Evolutionary conservation across 768 basidiomycete species (phyloP), one percentile per base, ranked within the genome.

Genomic region (Strobilomyces echinocephalus): DNA sequence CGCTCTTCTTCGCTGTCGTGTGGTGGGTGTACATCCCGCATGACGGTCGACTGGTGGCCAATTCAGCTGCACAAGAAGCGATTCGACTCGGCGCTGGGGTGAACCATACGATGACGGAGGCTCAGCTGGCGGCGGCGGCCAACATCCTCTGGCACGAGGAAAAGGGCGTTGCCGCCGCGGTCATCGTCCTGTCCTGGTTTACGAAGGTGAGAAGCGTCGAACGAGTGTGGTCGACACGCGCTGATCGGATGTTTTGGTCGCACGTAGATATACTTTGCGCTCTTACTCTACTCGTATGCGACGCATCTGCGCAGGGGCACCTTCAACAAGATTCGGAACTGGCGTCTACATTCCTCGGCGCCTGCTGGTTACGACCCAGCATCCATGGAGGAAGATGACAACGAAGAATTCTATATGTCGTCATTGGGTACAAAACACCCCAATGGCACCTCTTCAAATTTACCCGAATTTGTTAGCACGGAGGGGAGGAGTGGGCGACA

Each of bases 1-100:
- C 93, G n/a, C 78, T 88, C 39, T 89, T 90, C 65, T 98, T 99
- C 58, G 89, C 85, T 36, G 79, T 91, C 20, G 73, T 79, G 38
- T 99, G 95, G 95, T 99, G 92, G 87, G 71, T 82, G 33, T 88
- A 88, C 73, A 88, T 84, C 1, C 88, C 94, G 1, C 97, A 99
- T 65, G 94, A 99, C 61, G 97, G 97, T 6, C 78, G 76, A 21
- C 81, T 84, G 2, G 80, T 82, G 33, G 80, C 80, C 57, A 91
- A 95, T 68, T 97, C 94, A 2, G 76, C 79, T 28, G 95, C 97
- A 10, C 97, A 99, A 71, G 73, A 90, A 66, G 87, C 84, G 39
- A 82, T 99, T 68, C 87, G 92, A 67, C 75, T 84, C 36, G 76
- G 76, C 40, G 82, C 77, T 38, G 71, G 74, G 15, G 72, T 77